A percentile compares a stretch with the other conserved stretches of the same genome.
phyloP scores from a whole-genome alignment of 768 basidiomycete species.

The Mycena crocata region DNA sequence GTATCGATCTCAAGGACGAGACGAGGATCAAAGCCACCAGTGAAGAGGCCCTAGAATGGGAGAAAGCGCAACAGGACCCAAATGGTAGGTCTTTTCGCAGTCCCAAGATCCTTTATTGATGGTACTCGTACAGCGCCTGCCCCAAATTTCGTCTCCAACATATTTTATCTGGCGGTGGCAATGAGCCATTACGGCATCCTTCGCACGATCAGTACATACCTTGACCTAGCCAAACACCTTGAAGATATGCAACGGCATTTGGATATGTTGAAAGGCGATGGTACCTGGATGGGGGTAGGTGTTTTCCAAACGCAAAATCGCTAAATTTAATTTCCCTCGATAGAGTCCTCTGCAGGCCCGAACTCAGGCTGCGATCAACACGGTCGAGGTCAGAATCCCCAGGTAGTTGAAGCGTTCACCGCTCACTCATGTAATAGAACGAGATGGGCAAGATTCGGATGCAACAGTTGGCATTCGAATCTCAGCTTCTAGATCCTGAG shows the following conservation, averaged over 20 bases:
- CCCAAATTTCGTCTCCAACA: conserved; percentile 94
- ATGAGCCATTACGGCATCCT: conserved; percentile 92
- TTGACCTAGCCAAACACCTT: conserved; percentile 77
- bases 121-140: conserved; percentile 59
- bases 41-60: conserved; percentile 86
- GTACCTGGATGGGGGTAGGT: conserved; percentile 85
- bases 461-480: conserved; percentile 84
- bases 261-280: conserved; percentile 80
- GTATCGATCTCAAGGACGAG: conserved; percentile 87
- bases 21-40: conserved; percentile 94
- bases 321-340: neutral
- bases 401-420: neutral
- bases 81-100: conserved; percentile 48
- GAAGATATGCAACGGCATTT: conserved; percentile 84
- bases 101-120: neutral
- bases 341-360: conserved; percentile 82
- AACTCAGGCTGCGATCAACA: conserved; percentile 80
- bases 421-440: conserved; percentile 48
- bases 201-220: conserved; percentile 81
- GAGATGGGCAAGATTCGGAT: conserved; percentile 78
- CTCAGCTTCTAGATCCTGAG: conserved; percentile 89
- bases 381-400: conserved; percentile 76
- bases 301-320: neutral
- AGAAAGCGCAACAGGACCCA: conserved; percentile 57
- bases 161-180: conserved; percentile 90